A percentile compares a stretch with the other conserved stretches of the same genome.
Conservation (phyloP, 352 stramenopile species). For the Phytophthora palmivora region DNA sequence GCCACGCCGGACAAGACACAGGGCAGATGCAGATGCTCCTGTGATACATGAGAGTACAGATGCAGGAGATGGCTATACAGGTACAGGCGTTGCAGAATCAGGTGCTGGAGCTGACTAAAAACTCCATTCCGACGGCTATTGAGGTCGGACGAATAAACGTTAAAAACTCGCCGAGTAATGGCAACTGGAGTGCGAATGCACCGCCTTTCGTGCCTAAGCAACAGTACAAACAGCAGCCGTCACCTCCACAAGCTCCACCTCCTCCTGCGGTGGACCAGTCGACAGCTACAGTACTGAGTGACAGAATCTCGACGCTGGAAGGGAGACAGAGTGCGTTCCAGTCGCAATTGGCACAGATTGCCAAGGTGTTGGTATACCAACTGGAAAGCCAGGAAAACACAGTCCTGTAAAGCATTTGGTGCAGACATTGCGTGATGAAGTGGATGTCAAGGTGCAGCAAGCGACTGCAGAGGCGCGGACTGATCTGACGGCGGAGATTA, state of each 20-base stretch:
- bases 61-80: slow-evolving; percentile 61
- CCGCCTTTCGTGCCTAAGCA: slow-evolving; percentile 42
- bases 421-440: slow-evolving; percentile 76
- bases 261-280: slow-evolving; percentile 16
- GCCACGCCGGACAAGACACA: slow-evolving; percentile 2
- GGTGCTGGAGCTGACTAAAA: slow-evolving; percentile 41
- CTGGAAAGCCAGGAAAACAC: slow-evolving; percentile 72
- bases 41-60: slow-evolving; percentile 49
- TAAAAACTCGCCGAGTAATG: slow-evolving; percentile 1
- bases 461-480: slow-evolving; percentile 9
- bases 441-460: slow-evolving; percentile 42
- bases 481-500: slow-evolving; percentile 24
- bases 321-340: slow-evolving; percentile 84
- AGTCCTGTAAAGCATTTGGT: slow-evolving; percentile 74
- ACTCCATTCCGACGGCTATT: slow-evolving; percentile 21
- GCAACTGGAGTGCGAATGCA: slow-evolving; percentile 35
- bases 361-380: slow-evolving; percentile 72
- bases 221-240: slow-evolving; percentile 20
- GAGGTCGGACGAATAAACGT: slow-evolving; percentile 19
- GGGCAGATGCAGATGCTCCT: slow-evolving; percentile 41
- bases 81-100: slow-evolving; percentile 59
- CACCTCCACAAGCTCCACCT: slow-evolving; percentile 7
- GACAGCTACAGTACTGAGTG: slow-evolving; percentile 56
- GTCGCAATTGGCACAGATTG: slow-evolving; percentile 84
- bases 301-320: slow-evolving; percentile 84